phyloP scores from a whole-genome alignment of 1,284 basidiomycete species.

The Prillingera fragicola region DNA sequence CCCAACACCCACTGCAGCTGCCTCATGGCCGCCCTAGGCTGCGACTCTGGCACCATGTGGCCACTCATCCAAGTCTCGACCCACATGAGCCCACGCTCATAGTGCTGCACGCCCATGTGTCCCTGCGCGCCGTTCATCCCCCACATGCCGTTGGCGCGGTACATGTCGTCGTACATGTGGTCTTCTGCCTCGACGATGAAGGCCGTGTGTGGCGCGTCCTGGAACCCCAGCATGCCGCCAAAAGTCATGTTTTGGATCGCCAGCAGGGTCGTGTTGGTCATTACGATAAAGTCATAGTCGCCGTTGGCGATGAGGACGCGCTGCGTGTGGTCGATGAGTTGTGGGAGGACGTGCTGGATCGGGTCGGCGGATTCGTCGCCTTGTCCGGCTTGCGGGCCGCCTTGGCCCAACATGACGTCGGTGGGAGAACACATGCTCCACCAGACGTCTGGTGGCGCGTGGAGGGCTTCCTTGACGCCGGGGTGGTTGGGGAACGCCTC shows the following conservation, averaged over 20 bases:
- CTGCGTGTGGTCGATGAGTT: constrained; percentile 57
- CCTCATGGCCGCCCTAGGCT: constrained; percentile 15
- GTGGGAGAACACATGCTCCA: constrained; percentile 63
- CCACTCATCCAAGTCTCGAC: constrained; percentile 16
- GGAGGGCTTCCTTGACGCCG: constrained; percentile 66
- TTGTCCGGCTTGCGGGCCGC: constrained; percentile 25
- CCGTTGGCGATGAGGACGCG: constrained; percentile 16
- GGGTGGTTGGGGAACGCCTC: constrained; percentile 60
- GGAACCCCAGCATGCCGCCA: constrained; percentile 28
- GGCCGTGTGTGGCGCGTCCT: constrained; percentile 12
- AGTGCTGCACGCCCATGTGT: constrained; percentile 21
- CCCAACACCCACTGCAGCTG: constrained; percentile 24
- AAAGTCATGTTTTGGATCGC: constrained; percentile 41
- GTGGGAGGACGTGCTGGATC: constrained; percentile 13
- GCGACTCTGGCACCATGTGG: constrained; percentile 22
- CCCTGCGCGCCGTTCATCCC: constrained; percentile 14
- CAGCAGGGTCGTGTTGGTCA: constrained; percentile 21
- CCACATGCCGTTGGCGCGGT: background rate
- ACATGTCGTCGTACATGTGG: background rate
- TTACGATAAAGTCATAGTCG: constrained; percentile 5
- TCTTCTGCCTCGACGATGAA: constrained; percentile 9
- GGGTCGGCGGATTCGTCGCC: constrained; percentile 58
- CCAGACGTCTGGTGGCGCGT: constrained; percentile 58
- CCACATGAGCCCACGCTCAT: constrained; percentile 27
- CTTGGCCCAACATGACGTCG: constrained; percentile 53